Percentiles rank a stretch among this genome's conserved stretches.
phyloP scores from a whole-genome alignment of 768 basidiomycete genomes.

The Naganishia onofrii region DNA sequence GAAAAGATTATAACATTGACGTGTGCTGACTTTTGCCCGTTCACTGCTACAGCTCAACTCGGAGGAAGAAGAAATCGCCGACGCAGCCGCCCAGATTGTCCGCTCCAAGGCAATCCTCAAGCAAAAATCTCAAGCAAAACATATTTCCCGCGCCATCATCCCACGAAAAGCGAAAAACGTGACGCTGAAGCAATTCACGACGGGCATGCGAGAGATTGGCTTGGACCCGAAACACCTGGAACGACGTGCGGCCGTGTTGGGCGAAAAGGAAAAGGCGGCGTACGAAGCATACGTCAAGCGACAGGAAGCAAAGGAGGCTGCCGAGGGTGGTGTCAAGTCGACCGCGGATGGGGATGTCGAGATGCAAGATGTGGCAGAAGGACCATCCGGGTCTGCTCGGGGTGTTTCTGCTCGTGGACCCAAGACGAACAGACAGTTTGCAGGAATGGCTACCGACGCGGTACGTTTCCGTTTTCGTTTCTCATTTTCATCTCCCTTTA shows the following conservation, averaged over 20 bases:
- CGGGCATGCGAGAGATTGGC: conserved; percentile 79
- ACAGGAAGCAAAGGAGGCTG: conserved; percentile 62
- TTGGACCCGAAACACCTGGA: conserved; percentile 82
- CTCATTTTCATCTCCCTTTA: background rate
- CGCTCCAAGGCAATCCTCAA: conserved; percentile 66
- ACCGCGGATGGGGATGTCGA: conserved; percentile 62
- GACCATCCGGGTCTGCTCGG: background rate
- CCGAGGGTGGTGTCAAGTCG: conserved; percentile 43
- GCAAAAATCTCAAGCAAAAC: conserved; percentile 66
- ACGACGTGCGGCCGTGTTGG: conserved; percentile 79
- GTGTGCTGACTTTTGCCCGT: conserved; percentile 3
- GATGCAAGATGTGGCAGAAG: conserved; percentile 43
- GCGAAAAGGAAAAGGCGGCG: conserved; percentile 51
- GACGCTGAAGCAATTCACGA: conserved; percentile 69
- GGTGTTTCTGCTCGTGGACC: conserved; percentile 27
- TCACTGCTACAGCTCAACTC: conserved; percentile 54
- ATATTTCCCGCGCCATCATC: conserved; percentile 79
- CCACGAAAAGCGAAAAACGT: conserved; percentile 64
- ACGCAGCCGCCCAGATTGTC: conserved; percentile 63
- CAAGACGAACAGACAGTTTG: conserved; percentile 63
- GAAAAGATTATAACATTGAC: conserved; percentile 35
- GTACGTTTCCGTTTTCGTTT: conserved; percentile 60
- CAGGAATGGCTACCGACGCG: conserved; percentile 72
- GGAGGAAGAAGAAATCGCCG: conserved; percentile 66
- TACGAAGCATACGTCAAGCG: conserved; percentile 55